Evolutionary conservation across 345 rosid species (phyloP), one percentile per base, ranked within the genome.

Genomic region (Populus davidiana): DNA sequence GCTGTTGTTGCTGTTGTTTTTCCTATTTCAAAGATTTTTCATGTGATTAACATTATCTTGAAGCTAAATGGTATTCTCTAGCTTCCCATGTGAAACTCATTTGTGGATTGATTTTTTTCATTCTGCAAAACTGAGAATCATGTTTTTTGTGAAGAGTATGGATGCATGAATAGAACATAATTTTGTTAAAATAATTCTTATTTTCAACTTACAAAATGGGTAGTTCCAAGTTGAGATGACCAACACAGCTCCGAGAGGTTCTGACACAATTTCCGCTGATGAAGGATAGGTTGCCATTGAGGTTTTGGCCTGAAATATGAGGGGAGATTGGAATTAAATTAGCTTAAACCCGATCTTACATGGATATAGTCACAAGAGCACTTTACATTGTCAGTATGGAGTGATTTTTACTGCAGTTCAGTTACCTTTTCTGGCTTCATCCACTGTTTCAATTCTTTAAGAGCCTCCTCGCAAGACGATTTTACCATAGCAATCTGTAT

Each of bases 141-240:
- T 21, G 61, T 20, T 54, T 54, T 54, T 54, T 54, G 61, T 7
- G 61, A 8, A 56, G 62, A n/a, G 62, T 21, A 21, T 56, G 62
- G n/a, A 56, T 56, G 62, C 62, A 21, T 56, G 62, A 56, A 9
- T 8, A n/a, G 13, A 56, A 21, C 62, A 21, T 56, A 9, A 56
- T 21, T 56, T 56, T 8, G 4, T n/a, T 8, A 56, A 8, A 3
- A 56, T 0, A n/a, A 56, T n/a, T 52, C 5, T 56, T 21, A 31
- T 23, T 33, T n/a, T 52, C 8, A 69, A 75, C 92, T 67, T 86
- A 92, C 98, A 16, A 77, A 92, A 89, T 35, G 96, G 98, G 73
- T 84, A 92, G 72, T 92, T 94, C 97, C 98, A 94, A 38, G 98
- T 78, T 47, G 98, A 92, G 81, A 94, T 90, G 82, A 94, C 81